A percentile compares a stretch with the other conserved stretches of the same genome.
phyloP scores from a whole-genome alignment of 768 basidiomycete genomes.

The Leucosporidium yakuticum region DNA sequence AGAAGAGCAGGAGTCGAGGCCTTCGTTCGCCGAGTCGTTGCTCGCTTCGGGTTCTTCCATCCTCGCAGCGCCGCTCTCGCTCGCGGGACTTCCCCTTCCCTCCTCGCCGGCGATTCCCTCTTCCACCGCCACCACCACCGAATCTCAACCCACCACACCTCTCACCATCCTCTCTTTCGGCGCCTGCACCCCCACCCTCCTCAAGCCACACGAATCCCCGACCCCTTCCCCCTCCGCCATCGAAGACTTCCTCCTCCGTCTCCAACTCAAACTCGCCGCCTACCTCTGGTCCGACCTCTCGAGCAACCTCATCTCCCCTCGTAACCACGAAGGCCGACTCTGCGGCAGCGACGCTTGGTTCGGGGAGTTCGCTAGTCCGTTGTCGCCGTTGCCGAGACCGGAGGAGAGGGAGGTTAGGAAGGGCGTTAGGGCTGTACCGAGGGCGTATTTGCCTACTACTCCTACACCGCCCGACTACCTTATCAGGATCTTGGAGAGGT shows the following conservation, averaged over 20 bases:
- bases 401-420: background rate
- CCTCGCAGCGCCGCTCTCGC: conserved; percentile 2
- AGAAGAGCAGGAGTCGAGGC: background rate
- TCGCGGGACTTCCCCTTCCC: background rate
- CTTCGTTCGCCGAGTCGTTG: background rate
- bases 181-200: background rate
- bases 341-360: conserved; percentile 5
- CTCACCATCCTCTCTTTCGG: conserved; percentile 1
- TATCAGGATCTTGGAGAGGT: background rate
- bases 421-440: background rate
- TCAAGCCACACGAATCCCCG: background rate
- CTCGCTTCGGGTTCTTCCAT: conserved; percentile 1
- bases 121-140: no score
- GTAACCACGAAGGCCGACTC: conserved; percentile 1
- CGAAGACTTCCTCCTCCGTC: background rate
- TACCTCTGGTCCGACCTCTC: conserved; percentile 2
- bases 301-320: background rate
- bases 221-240: background rate
- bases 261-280: background rate
- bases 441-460: background rate
- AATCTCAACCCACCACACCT: background rate
- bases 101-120: background rate
- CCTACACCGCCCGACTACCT: background rate
- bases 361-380: conserved; percentile 2
- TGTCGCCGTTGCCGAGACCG: background rate